Conservation (phyloP, 2,329 filamentous ascomycete species). For the Akanthomyces lecanii region DNA sequence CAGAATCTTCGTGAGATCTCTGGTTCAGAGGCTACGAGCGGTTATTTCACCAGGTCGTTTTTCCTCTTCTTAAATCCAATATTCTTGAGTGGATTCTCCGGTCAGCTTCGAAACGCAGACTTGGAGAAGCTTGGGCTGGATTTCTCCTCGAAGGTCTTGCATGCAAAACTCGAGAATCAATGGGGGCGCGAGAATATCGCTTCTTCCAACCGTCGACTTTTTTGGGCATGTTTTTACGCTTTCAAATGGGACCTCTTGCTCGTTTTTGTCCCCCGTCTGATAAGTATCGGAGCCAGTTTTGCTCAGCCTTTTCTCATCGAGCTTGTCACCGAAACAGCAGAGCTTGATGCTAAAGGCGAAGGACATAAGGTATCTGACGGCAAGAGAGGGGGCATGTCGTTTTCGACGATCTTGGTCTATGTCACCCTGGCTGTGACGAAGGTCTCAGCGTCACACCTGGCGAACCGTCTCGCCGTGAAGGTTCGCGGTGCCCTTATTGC, state of each 20-base stretch:
- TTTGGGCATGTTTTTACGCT: neutral
- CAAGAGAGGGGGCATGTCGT: neutral
- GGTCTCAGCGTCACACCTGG: neutral
- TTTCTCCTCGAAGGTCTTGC: neutral
- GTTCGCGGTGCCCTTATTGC: conserved; percentile 32
- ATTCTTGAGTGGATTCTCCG: neutral
- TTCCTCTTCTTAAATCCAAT: conserved; percentile 3
- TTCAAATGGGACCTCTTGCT: neutral
- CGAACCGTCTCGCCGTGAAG: conserved; percentile 27
- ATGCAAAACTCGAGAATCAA: neutral
- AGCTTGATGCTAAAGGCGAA: neutral
- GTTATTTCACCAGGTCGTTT: neutral
- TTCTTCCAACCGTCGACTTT: neutral
- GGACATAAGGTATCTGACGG: neutral
- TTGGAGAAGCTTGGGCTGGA: neutral
- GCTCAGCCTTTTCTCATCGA: neutral
- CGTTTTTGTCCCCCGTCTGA: neutral
- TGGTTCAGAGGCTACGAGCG: neutral
- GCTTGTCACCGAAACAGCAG: neutral
- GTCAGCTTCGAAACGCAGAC: neutral
- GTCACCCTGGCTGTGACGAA: neutral
- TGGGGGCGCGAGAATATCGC: neutral
- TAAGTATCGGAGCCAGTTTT: neutral
- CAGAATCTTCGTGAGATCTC: neutral
- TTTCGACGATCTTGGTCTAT: neutral